Percentiles rank a stretch among this genome's conserved stretches.
These are phyloP conservation scores for Chytriomyces sp. DNA, from an alignment of 192 early-diverging fungal genomes.

Conservation along the genomic window DNA sequence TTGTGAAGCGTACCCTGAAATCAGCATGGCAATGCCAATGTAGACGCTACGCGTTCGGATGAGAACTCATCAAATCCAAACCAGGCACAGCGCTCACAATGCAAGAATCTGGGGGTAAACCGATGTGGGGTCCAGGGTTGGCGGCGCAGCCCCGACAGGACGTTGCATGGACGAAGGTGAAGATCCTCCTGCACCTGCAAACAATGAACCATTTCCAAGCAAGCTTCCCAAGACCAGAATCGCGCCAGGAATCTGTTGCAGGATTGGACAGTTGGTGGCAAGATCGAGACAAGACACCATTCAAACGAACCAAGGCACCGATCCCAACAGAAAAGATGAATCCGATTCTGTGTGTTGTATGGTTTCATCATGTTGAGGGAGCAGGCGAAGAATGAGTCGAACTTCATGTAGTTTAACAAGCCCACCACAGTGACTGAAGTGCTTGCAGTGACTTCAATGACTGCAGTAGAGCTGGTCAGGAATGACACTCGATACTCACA, in stretches of 20 bases:
- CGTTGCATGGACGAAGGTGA: not conserved
- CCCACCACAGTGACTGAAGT: no score
- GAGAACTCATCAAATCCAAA: no score
- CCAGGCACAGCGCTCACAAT: no score
- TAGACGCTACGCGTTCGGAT: no score
- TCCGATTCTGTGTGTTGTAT: not conserved
- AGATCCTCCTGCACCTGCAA: not conserved
- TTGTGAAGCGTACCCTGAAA: conserved; percentile 39
- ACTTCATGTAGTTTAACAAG: no score
- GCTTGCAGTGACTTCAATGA: no score
- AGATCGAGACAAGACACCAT: no score
- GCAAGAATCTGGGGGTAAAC: conserved; percentile 3
- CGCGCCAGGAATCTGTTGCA: conserved; percentile 23
- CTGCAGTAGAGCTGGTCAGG: no score
- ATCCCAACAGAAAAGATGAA: conserved; percentile 22
- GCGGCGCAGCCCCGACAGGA: not conserved
- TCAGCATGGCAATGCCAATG: conserved; percentile 33
- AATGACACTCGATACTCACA: conserved; percentile 20
- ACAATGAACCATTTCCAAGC: not conserved
- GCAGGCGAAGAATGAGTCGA: not conserved
- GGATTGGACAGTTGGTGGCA: no score
- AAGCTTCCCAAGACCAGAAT: conserved; percentile 25
- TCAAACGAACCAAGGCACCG: conserved; percentile 27
- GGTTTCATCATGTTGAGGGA: not conserved
- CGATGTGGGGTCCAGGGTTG: not conserved